phyloP scores from a whole-genome alignment of 1,284 basidiomycete genomes.

The Phylloporus sp. region DNA sequence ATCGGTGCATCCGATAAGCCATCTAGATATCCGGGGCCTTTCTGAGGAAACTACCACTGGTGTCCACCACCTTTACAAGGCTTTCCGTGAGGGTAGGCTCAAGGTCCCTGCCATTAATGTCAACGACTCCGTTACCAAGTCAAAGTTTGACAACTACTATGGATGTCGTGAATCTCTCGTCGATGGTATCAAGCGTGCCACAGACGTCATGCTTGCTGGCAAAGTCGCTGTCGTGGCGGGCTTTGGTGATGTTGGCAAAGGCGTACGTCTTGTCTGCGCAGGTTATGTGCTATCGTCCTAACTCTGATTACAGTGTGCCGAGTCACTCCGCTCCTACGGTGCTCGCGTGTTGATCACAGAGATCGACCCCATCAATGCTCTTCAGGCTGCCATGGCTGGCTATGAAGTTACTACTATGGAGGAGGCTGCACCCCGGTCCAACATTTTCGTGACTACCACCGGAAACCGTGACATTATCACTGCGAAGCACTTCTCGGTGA shows the following conservation, averaged over 20 bases:
- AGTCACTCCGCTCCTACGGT: slow-evolving; percentile 96
- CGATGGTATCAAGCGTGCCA: slow-evolving; percentile 99
- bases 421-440: slow-evolving; percentile 86
- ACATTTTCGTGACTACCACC: slow-evolving; percentile 98
- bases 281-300: slow-evolving; percentile 1
- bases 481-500: slow-evolving; percentile 88
- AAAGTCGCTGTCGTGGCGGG: slow-evolving; percentile 99
- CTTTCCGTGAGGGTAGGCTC: slow-evolving; percentile 93
- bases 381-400: slow-evolving; percentile 99
- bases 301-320: slow-evolving; percentile 78
- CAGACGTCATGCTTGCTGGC: slow-evolving; percentile 99
- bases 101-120: slow-evolving; percentile 99
- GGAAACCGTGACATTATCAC: slow-evolving; percentile 99
- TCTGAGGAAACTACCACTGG: slow-evolving; percentile 99
- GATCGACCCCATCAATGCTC: slow-evolving; percentile 99
- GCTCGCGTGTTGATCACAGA: slow-evolving; percentile 96
- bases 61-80: slow-evolving; percentile 99
- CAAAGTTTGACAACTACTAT: slow-evolving; percentile 97
- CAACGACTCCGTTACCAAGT: slow-evolving; percentile 99
- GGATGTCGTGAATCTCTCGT: slow-evolving; percentile 99
- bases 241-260: slow-evolving; percentile 99
- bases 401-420: slow-evolving; percentile 99
- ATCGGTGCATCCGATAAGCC: slow-evolving; percentile 10
- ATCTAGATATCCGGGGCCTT: slow-evolving; percentile 83
- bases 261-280: slow-evolving; percentile 51